phyloP scores from a whole-genome alignment of 345 rosid genomes.

The Adansonia digitata region DNA sequence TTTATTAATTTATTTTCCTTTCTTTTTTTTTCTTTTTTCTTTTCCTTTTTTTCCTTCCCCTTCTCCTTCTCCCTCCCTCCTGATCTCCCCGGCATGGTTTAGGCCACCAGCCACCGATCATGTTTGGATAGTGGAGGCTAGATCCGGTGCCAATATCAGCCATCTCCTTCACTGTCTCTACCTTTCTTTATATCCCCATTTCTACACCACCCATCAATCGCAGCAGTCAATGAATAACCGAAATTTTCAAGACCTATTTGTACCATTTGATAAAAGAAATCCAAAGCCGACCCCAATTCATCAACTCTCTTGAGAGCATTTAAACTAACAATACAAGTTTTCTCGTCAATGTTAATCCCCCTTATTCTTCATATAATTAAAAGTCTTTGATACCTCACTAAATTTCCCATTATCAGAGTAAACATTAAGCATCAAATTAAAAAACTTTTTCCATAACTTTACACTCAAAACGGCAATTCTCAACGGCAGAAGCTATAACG shows the following conservation, averaged over 20 bases:
- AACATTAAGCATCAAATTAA: slow-evolving; percentile 42
- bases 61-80: too few species aligned
- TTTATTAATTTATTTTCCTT: too few species aligned
- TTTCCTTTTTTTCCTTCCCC: too few species aligned
- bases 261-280: slow-evolving; percentile 47
- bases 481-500: slow-evolving; percentile 30
- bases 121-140: too few species aligned
- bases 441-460: slow-evolving; percentile 33
- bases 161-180: too few species aligned
- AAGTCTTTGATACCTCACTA: slow-evolving; percentile 30
- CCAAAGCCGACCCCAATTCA: slow-evolving; percentile 22
- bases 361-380: slow-evolving; percentile 44
- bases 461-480: slow-evolving; percentile 25
- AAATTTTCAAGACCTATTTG: slow-evolving; percentile 31
- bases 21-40: too few species aligned
- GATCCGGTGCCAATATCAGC: too few species aligned
- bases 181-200: slow-evolving; percentile 43
- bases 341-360: slow-evolving; percentile 43
- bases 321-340: slow-evolving; percentile 46
- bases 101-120: too few species aligned
- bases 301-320: slow-evolving; percentile 31
- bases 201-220: slow-evolving; percentile 34
- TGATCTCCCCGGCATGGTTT: too few species aligned
- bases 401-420: slow-evolving; percentile 37
- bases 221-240: slow-evolving; percentile 35